Conservation (phyloP, 768 basidiomycete genomes). For the Exidia glandulosa region DNA sequence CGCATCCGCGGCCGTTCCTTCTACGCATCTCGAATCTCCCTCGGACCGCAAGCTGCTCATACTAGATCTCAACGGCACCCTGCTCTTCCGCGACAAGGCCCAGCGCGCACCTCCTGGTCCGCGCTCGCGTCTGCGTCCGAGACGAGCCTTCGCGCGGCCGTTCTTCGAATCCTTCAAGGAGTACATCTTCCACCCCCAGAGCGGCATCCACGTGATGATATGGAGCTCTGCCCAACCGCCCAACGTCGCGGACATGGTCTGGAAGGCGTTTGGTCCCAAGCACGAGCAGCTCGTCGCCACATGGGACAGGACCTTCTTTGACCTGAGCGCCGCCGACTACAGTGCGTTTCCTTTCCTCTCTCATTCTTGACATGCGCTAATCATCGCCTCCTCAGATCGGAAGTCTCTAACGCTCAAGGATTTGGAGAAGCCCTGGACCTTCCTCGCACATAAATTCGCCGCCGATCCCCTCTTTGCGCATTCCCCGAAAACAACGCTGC, state of each 20-base stretch:
- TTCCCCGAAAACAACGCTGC: constrained; percentile 36
- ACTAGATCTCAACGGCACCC: constrained; percentile 66
- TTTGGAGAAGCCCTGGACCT: constrained; percentile 55
- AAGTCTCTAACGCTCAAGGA: constrained; percentile 58
- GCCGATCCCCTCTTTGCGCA: constrained; percentile 16
- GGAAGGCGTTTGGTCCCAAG: constrained; percentile 36
- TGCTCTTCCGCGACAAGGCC: constrained; percentile 27
- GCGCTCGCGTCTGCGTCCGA: constrained; percentile 49
- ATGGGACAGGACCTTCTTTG: constrained; percentile 75
- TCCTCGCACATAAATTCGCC: constrained; percentile 12
- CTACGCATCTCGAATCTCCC: not conserved
- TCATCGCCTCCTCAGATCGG: constrained; percentile 6
- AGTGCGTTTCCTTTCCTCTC: constrained; percentile 36
- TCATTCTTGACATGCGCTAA: not conserved
- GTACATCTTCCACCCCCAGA: constrained; percentile 53
- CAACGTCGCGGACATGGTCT: constrained; percentile 66
- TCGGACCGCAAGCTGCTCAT: constrained; percentile 50
- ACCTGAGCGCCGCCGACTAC: constrained; percentile 49
- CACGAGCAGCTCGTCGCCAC: constrained; percentile 36
- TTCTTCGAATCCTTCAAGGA: constrained; percentile 50
- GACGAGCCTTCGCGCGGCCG: constrained; percentile 35
- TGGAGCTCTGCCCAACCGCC: constrained; percentile 84
- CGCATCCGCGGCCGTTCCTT: not conserved
- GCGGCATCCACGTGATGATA: constrained; percentile 69
- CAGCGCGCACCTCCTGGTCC: constrained; percentile 46